A percentile compares a stretch with the other conserved stretches of the same genome.
Conservation (phyloP, 768 basidiomycete species). For the Leucosporidium yakuticum region DNA sequence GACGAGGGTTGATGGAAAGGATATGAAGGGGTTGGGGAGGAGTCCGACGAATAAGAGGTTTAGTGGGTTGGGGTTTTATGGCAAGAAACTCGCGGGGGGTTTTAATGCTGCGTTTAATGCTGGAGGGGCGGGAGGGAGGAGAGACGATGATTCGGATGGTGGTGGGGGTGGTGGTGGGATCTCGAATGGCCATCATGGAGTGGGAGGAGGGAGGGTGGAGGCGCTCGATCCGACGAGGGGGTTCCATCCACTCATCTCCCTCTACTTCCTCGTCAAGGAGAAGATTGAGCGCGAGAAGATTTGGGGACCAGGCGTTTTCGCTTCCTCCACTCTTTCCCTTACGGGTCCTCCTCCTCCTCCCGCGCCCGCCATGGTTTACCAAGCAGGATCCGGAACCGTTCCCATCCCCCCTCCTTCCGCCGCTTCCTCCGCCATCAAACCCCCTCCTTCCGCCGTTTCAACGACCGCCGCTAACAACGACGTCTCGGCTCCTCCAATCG, state of each 20-base stretch:
- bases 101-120: slow-evolving; percentile 31
- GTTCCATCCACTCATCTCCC: slow-evolving; percentile 89
- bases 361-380: slow-evolving; percentile 34
- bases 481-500: slow-evolving; percentile 5
- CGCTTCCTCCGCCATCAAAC: slow-evolving; percentile 5
- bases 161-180: neutral
- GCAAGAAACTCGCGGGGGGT: slow-evolving; percentile 60
- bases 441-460: slow-evolving; percentile 4
- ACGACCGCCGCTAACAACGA: slow-evolving; percentile 11
- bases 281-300: slow-evolving; percentile 91
- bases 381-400: slow-evolving; percentile 8
- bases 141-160: neutral
- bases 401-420: neutral
- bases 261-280: slow-evolving; percentile 92
- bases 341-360: slow-evolving; percentile 38
- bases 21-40: slow-evolving; percentile 23
- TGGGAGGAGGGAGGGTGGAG: slow-evolving; percentile 11
- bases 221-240: slow-evolving; percentile 76
- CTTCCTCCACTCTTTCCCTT: slow-evolving; percentile 68
- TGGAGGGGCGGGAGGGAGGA: neutral
- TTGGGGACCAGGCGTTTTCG: slow-evolving; percentile 90
- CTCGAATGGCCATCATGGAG: slow-evolving; percentile 5
- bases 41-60: slow-evolving; percentile 67
- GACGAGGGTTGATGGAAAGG: slow-evolving; percentile 27
- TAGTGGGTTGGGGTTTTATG: slow-evolving; percentile 88